Conservation (phyloP, 805 yeast species). For the Yarrowia phangngaensis region DNA sequence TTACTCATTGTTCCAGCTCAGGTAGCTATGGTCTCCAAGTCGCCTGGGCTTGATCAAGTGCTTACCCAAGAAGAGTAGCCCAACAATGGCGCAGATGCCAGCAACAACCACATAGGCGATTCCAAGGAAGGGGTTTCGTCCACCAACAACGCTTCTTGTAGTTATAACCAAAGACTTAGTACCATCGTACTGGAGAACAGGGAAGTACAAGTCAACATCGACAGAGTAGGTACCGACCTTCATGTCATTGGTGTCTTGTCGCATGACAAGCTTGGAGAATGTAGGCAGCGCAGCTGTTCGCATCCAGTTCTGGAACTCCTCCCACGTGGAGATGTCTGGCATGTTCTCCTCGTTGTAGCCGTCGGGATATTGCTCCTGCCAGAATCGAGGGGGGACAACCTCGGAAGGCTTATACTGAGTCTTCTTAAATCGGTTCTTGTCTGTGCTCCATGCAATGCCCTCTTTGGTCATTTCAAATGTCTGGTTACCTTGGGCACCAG, state of each 20-base stretch:
- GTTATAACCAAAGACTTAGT: constrained; percentile 76
- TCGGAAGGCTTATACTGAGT: constrained; percentile 64
- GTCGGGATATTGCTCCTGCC: constrained; percentile 73
- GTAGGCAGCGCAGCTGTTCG: constrained; percentile 91
- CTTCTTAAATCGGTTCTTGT: constrained; percentile 64
- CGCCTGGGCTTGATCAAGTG: constrained; percentile 81
- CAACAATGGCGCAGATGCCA: constrained; percentile 66
- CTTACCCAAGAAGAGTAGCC: constrained; percentile 70
- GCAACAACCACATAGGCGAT: constrained; percentile 83
- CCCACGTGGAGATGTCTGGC: constrained; percentile 74
- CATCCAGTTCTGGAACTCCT: constrained; percentile 95
- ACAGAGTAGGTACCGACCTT: constrained; percentile 66
- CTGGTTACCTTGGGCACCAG: constrained; percentile 35
- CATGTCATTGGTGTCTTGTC: constrained; percentile 59
- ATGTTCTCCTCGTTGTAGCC: constrained; percentile 83
- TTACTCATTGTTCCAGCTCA: constrained; percentile 46
- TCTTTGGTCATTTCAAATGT: constrained; percentile 46
- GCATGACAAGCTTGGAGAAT: constrained; percentile 76
- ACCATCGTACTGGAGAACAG: constrained; percentile 83
- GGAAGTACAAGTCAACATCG: constrained; percentile 70
- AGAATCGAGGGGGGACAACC: constrained; percentile 91
- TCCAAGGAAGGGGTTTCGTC: constrained; percentile 79
- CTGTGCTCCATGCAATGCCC: constrained; percentile 84
- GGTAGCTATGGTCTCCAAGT: constrained; percentile 73
- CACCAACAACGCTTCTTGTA: constrained; percentile 81